Evolutionary conservation across 169 alveolate genomes (phyloP), one percentile per base, ranked within the genome.

Genomic region (Plasmodium falciparum): DNA sequence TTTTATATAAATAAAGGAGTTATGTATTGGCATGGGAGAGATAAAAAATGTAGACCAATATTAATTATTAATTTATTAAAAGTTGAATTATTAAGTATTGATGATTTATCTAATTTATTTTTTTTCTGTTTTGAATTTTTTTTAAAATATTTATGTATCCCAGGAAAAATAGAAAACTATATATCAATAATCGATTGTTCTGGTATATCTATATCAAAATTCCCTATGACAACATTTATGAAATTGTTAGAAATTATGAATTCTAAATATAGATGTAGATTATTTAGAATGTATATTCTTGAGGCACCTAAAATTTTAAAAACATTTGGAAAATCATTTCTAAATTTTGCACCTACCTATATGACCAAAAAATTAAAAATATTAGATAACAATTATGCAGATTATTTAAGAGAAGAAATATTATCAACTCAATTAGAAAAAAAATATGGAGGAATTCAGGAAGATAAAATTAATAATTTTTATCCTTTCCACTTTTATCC

Each of bases 1-100:
- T 43, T 47, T 15, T 80, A 75, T 52, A 71, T 92, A 26, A 89
- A 88, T 62, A 75, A 88, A 49, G 95, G 95, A 17, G 88, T 73
- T 22, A 69, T 92, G 88, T 92, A 92, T 74, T 92, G 95, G 95
- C 91, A 83, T 73, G 95, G 95, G 8, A 66, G 95, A 75, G 95
- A 92, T 88, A 88, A 88, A 70, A 92, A 73, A 59, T 88, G 92
- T 45, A 75, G 95, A 43, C 95, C 95, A 33, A 92, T 89, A 52
- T 17, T 92, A 74, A 80, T 88, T 58, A 89, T 88, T 39, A 89
- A 92, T 62, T 92, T 83, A 73, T 63, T 72, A 89, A 89, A 89
- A 61, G 62, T 83, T 4, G 86, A 80, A 56, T 47, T 58, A 45
- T 66, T 88, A 50, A 65, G 67, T 72, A 20, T 88, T 12, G 78